A percentile compares a stretch with the other conserved stretches of the same genome.
Conservation (phyloP, 768 basidiomycete genomes). For the Psilocybe cubensis region DNA sequence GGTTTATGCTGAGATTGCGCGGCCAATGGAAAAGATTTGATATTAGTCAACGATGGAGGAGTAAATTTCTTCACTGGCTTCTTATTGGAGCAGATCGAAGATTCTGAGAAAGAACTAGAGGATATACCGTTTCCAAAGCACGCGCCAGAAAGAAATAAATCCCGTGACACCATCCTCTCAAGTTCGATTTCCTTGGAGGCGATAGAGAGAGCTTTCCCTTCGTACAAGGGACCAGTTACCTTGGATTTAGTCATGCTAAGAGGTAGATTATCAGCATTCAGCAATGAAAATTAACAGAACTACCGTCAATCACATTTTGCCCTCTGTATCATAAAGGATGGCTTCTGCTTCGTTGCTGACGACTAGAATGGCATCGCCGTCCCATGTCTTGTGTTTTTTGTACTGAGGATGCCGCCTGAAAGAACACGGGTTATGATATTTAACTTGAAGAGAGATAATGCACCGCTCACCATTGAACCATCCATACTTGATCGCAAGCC, state of each 20-base stretch:
- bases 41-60: conserved; percentile 15
- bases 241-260: conserved; percentile 57
- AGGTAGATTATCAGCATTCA: background rate
- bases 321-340: conserved; percentile 63
- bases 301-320: conserved; percentile 64
- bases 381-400: conserved; percentile 92
- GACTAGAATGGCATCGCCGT: conserved; percentile 76
- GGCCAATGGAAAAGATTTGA: background rate
- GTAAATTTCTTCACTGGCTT: conserved; percentile 28
- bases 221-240: conserved; percentile 40
- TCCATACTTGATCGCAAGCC: conserved; percentile 51
- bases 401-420: conserved; percentile 67
- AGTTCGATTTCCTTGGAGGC: conserved; percentile 68
- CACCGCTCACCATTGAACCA: conserved; percentile 70
- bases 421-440: background rate
- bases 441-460: background rate
- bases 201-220: conserved; percentile 40
- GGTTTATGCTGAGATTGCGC: background rate
- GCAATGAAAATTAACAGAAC: conserved; percentile 1
- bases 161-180: conserved; percentile 56
- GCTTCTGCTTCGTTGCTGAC: conserved; percentile 44
- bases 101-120: background rate
- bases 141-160: conserved; percentile 64
- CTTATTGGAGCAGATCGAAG: background rate
- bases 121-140: conserved; percentile 50